Percentiles rank a stretch among this genome's conserved stretches.
Evolutionary conservation across 495 filamentous ascomycete genomes (phyloP).

Genomic region (Podospora anserina): DNA sequence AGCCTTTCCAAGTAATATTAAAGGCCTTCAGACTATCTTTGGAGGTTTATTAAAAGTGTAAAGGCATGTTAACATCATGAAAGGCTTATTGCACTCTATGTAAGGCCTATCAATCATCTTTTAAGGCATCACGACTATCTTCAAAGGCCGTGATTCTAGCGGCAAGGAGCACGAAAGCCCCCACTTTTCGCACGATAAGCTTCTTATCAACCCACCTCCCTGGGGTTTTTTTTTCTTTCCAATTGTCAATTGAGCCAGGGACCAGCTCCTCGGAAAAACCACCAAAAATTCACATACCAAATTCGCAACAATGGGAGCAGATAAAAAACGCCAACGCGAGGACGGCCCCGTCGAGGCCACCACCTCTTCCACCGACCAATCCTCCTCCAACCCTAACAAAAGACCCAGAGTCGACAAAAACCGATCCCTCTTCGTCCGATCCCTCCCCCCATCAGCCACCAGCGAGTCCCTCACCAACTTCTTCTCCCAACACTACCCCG

Average conservation of each 20-base stretch:
- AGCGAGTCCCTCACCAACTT: conserved; percentile 75
- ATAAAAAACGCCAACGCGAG: conserved; percentile 38
- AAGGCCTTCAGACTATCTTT: no score
- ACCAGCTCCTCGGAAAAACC: conserved; percentile 11
- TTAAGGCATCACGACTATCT: no score
- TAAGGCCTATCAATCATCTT: no score
- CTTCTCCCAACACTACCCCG: conserved; percentile 90
- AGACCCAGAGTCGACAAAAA: conserved; percentile 48
- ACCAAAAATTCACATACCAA: neutral
- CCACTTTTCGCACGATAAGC: conserved; percentile 17
- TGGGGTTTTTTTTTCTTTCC: conserved; percentile 21
- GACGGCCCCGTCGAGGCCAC: conserved; percentile 16
- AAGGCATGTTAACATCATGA: no score
- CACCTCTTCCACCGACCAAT: conserved; percentile 8
- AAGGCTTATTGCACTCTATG: no score
- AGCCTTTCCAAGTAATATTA: no score
- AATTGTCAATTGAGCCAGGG: conserved; percentile 7
- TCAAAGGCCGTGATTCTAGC: no score
- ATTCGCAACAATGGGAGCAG: conserved; percentile 31
- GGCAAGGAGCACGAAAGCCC: no score
- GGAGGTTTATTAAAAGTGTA: no score
- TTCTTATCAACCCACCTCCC: conserved; percentile 18
- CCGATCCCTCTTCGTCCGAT: conserved; percentile 84
- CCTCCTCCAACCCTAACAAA: conserved; percentile 36
- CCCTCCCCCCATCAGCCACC: conserved; percentile 73